These are phyloP conservation scores for Corylus avellana DNA, from an alignment of 306 rosid species.

Conservation along the genomic window DNA sequence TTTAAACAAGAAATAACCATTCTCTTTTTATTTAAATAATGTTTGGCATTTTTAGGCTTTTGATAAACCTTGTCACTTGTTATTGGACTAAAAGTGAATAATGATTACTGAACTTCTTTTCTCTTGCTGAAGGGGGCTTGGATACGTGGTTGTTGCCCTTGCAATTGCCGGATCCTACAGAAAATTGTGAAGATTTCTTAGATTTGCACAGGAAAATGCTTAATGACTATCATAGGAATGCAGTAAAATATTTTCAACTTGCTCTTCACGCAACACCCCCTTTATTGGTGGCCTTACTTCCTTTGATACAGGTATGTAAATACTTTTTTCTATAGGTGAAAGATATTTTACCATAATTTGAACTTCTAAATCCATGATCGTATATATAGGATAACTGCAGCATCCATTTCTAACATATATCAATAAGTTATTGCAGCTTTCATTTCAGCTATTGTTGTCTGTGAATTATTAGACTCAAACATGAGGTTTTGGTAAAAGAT, in stretches of 20 bases:
- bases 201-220: conserved; percentile 33
- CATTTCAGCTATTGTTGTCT: background rate
- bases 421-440: background rate
- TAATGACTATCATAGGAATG: conserved; percentile 50
- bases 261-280: conserved; percentile 58
- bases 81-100: background rate
- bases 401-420: background rate
- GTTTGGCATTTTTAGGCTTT: conserved; percentile 14
- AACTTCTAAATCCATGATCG: background rate
- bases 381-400: background rate
- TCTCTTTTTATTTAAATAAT: conserved; percentile 10
- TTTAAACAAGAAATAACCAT: conserved; percentile 9
- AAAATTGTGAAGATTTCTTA: conserved; percentile 45
- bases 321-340: conserved; percentile 14
- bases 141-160: conserved; percentile 70
- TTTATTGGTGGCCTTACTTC: conserved; percentile 60
- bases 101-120: conserved; percentile 27
- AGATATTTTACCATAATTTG: background rate
- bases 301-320: conserved; percentile 69
- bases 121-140: conserved; percentile 55
- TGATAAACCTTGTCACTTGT: background rate
- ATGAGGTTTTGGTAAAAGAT: background rate
- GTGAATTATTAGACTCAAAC: background rate
- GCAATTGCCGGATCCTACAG: conserved; percentile 41
- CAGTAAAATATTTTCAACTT: conserved; percentile 54